Base-by-base conservation (phyloP, 495 filamentous ascomycete species). In the Neurospora africana region DNA sequence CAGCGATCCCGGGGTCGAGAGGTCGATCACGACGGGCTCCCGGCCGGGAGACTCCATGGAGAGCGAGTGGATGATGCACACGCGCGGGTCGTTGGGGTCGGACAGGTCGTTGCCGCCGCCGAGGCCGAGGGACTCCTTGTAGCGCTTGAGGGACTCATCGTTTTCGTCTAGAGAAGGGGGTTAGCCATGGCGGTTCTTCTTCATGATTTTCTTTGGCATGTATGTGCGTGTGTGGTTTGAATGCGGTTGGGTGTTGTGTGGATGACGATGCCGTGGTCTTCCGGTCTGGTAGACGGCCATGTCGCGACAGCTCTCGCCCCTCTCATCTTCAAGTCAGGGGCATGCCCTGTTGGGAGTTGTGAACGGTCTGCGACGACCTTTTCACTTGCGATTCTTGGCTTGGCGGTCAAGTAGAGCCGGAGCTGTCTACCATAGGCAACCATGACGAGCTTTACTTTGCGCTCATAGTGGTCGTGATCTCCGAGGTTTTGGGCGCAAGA, bases 51-150 rank as follows among this genome's bases (percentile, higher is more conserved):
- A 88, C 74, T 95, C 89, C 77, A 99, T 89, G 43, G 92, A 90
- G 23, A 99, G 90, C 40, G 93, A 91, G 71, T 92, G 87, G 83
- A 99, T 98, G 81, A 98, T 94, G 83, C 89, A 94, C 76, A 89
- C 91, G 72, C 92, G 88, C 21, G 90, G 89, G 77, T 96, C 93
- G 76, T 84, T 91, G 76, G 92, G 89, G 81, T 95, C 86, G 39
- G 91, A 89, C 5, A 90, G 82, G 43, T 85, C 83, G 67, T 84
- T 85, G 71, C 83, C 78, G 68, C 74, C 86, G 75, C 92, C 90
- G 68, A 98, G 87, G 73, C 96, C 95, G 40, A 99, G 89, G 4
- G 95, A 98, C 76, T 93, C 89, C 85, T 99, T 99, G 92, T 95
- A 99, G 74, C 94, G 92, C 81, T 94, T 91, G 78, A 99, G 89